Conservation (phyloP, 495 filamentous ascomycete species). For the Terfezia claveryi region DNA sequence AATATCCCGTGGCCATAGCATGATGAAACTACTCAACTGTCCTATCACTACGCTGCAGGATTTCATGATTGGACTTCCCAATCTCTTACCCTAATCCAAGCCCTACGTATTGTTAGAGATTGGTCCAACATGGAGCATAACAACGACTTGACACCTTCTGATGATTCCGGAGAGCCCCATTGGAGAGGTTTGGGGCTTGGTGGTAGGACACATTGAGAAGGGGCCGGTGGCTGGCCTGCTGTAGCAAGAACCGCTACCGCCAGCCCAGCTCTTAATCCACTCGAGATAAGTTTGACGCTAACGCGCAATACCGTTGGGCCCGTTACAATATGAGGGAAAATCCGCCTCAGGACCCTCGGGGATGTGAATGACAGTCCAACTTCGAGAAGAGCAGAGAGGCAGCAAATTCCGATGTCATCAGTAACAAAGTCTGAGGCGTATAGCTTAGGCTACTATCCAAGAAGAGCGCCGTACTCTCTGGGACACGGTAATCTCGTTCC, state of each 20-base stretch:
- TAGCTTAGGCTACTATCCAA: slow-evolving; percentile 14
- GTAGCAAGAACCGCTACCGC: slow-evolving; percentile 45
- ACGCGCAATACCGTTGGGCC: slow-evolving; percentile 65
- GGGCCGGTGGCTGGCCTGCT: slow-evolving; percentile 30
- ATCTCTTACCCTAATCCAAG: slow-evolving; percentile 78
- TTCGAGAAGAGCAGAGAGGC: slow-evolving; percentile 49
- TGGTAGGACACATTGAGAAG: slow-evolving; percentile 46
- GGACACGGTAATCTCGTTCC: slow-evolving; percentile 59
- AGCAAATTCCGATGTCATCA: slow-evolving; percentile 34
- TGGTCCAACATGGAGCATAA: neutral
- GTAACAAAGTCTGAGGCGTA: neutral
- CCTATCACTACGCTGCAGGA: slow-evolving; percentile 59
- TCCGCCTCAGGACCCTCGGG: slow-evolving; percentile 41
- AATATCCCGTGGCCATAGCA: slow-evolving; percentile 66
- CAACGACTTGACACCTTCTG: slow-evolving; percentile 15
- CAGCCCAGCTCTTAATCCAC: slow-evolving; percentile 63
- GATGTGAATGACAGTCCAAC: slow-evolving; percentile 55
- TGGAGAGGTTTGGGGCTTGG: slow-evolving; percentile 58
- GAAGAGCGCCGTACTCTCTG: slow-evolving; percentile 60
- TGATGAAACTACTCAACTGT: slow-evolving; percentile 67
- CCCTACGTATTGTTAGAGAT: slow-evolving; percentile 15
- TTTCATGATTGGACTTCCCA: slow-evolving; percentile 45
- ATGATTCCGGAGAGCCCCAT: slow-evolving; percentile 75
- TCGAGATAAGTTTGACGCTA: slow-evolving; percentile 49
- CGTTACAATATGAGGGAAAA: slow-evolving; percentile 81